A percentile compares a stretch with the other conserved stretches of the same genome.
These are phyloP conservation scores for Xerophyta viscosa DNA, from an alignment of 106 monocot genomes.

Conservation along the genomic window DNA sequence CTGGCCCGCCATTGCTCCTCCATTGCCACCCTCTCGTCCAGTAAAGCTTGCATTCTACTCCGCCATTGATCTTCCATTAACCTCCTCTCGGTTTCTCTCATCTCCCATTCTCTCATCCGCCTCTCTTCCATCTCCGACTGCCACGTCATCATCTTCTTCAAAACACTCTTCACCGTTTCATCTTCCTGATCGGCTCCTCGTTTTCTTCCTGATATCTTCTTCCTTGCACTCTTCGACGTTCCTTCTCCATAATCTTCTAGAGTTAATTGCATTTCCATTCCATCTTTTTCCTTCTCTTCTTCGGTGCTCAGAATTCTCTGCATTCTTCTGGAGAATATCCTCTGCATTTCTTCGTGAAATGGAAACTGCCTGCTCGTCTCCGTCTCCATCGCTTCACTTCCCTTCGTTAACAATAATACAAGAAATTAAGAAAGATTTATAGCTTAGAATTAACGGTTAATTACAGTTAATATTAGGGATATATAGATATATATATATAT, in stretches of 20 bases:
- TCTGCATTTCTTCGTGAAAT: conserved; percentile 68
- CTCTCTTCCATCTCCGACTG: conserved; percentile 55
- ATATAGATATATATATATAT: not conserved
- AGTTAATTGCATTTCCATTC: not conserved
- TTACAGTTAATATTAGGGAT: not conserved
- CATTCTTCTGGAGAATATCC: conserved; percentile 39
- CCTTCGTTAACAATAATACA: conserved; percentile 35
- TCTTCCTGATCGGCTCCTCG: not conserved
- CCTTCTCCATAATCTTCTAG: not conserved
- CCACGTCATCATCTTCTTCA: conserved; percentile 48
- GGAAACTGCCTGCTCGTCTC: conserved; percentile 38
- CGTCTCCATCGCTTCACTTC: conserved; percentile 35
- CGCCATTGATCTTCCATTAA: conserved; percentile 47
- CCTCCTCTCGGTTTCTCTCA: conserved; percentile 61
- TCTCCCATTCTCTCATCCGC: conserved; percentile 46
- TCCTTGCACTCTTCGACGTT: conserved; percentile 14
- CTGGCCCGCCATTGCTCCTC: conserved; percentile 57
- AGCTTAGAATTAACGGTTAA: not conserved
- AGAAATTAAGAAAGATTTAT: not conserved
- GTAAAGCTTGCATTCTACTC: conserved; percentile 37
- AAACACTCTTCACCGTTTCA: conserved; percentile 24
- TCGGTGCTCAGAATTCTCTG: conserved; percentile 22
- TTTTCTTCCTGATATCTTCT: conserved; percentile 4
- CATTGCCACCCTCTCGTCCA: conserved; percentile 36
- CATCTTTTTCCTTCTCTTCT: conserved; percentile 11